Base-by-base conservation (phyloP, 306 rosid species). In the Casuarina equisetifolia region DNA sequence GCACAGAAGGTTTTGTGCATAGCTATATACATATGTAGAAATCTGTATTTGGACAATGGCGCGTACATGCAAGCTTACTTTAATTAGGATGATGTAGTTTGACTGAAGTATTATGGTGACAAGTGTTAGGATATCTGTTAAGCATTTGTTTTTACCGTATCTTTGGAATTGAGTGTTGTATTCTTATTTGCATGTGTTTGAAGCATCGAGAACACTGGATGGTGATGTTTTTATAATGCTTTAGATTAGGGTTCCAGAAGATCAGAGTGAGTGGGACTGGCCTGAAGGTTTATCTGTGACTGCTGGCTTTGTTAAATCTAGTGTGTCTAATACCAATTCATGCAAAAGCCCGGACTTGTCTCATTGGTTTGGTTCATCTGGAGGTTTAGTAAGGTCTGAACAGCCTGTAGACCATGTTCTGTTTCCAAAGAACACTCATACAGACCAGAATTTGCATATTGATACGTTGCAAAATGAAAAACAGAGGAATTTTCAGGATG, bases 171-270 rank as follows among this genome's bases (percentile, higher is more conserved):
- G 86, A 81, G 91, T 77, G 76, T 80, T 89, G 87, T 79, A 82
- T 84, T 87, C 78, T 82, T 80, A 89, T 85, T 87, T 85, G 84
- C 90, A 80, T 84, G 90, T 84, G 80, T 85, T 85, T 86, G 91
- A 86, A 90, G 92, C 88, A 80, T 77, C 79, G 81, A 83, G 86
- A 88, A 88, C 89, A 83, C 85, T 82, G 90, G 88, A 79, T 88
- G 88, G 92, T 90, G 91, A 90, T 85, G 85, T 86, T 88, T 85
- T 90, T 85, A 82, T 88, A 88, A 80, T 90, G 96, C 88, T 90
- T 90, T 90, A 90, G 96, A 90, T 90, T 87, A 90, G 91, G 91
- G 85, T 86, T 87, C 86, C 81, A 16, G 92, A 82, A 76, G 84
- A 90, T 77, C 89, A 68, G 82, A 88, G 80, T 85, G 91, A 83